Conservation (phyloP, 2,329 filamentous ascomycete species). For the Albophoma yamanashiensis region DNA sequence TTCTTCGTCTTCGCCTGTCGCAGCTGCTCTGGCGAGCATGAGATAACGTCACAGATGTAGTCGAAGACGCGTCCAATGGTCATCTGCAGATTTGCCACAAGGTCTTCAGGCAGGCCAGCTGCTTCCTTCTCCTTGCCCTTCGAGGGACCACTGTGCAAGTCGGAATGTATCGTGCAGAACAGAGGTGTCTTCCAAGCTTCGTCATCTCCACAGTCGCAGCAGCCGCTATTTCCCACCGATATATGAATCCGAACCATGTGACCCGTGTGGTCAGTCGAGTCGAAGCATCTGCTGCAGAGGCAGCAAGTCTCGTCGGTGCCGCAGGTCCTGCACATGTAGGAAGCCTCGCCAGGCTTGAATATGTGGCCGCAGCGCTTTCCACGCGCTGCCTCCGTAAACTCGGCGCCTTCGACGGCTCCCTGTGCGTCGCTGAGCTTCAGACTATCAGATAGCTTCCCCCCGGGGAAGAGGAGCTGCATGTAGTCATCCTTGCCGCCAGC, state of each 20-base stretch:
- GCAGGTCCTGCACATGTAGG: conserved; percentile 90
- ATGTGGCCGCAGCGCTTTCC: conserved; percentile 96
- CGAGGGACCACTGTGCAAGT: conserved; percentile 33
- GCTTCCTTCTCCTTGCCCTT: conserved; percentile 53
- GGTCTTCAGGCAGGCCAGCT: conserved; percentile 57
- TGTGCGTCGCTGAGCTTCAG: conserved; percentile 82
- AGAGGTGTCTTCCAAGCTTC: conserved; percentile 88
- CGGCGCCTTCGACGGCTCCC: conserved; percentile 83
- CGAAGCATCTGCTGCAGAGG: conserved; percentile 87
- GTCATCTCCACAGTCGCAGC: conserved; percentile 92
- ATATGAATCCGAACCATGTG: conserved; percentile 86
- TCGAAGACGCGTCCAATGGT: conserved; percentile 81
- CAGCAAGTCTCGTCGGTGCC: conserved; percentile 92
- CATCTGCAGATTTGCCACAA: conserved; percentile 68
- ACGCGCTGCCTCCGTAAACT: conserved; percentile 84
- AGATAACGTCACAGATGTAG: conserved; percentile 96
- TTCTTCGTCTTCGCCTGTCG: conserved; percentile 74
- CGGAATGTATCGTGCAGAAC: conserved; percentile 87
- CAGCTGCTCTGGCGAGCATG: conserved; percentile 92
- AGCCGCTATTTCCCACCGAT: conserved; percentile 84
- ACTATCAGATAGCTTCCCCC: conserved; percentile 51
- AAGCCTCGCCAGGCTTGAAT: conserved; percentile 87
- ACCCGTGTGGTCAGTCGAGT: conserved; percentile 86
- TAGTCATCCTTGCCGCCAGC: conserved; percentile 65
- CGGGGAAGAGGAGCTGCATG: conserved; percentile 71